Evolutionary conservation across 495 filamentous ascomycete species (phyloP), one percentile per base, ranked within the genome.

Genomic region (Penicillium bovifimosum): DNA sequence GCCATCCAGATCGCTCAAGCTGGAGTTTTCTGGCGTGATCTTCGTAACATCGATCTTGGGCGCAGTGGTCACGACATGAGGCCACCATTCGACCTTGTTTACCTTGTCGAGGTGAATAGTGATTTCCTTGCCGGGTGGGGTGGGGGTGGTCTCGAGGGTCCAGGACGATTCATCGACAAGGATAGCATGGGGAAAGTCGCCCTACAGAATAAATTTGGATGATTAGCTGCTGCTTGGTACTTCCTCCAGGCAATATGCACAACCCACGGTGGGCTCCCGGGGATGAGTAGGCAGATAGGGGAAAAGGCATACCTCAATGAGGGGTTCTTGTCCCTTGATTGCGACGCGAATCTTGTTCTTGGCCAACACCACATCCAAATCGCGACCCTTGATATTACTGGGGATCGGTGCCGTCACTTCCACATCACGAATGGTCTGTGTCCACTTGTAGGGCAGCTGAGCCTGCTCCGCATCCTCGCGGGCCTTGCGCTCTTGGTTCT

Each of bases 11-110:
- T 98, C 93, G 51, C 86, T 80, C 59, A 98, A 73, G 64, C 87
- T 93, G 56, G 82, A 87, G 66, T 87, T 91, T 75, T 98, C 93
- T 16, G 93, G 93, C 64, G 83, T 81, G 73, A 98, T 96, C 77
- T 95, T 95, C 57, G 85, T 83, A 27, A 93, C 90, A 68, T 98
- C 95, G 74, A 97, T 95, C 65, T 84, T 86, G 27, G 76, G 74
- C 24, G 91, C 91, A 13, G 73, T 63, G 18, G 84, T 95, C 9
- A 96, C 79, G 18, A 96, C 88, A 69, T 96, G 90, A 26, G 87
- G 73, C 93, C 93, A 98, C 93, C 93, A 98, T 70, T 96, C 89
- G 80, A 92, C 83, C 80, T 96, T 91, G 78, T 96, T 96, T 51
- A 84, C 75, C 70, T 98, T 98, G 78, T 97, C 93, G 27, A 98